phyloP scores from a whole-genome alignment of 129 eudicot genomes.

The Ambrosia artemisiifolia region DNA sequence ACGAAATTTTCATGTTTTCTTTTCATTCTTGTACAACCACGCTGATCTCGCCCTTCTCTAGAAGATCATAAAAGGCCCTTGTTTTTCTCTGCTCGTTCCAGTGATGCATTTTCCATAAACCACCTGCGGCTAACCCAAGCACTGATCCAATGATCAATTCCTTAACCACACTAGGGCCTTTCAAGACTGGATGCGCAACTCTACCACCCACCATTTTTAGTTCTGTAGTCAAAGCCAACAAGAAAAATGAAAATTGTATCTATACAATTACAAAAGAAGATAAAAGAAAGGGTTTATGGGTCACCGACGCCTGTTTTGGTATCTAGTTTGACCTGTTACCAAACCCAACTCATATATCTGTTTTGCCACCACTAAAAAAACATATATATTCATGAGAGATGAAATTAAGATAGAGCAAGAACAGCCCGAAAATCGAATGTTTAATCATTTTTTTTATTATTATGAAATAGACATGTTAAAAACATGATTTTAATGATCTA shows the following conservation, averaged over 20 bases:
- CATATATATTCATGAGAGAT: not conserved
- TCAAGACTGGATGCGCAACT: slow-evolving; percentile 42
- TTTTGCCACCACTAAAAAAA: not conserved
- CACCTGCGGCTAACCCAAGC: slow-evolving; percentile 42
- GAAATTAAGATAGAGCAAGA: not conserved
- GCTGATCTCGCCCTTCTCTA: slow-evolving; percentile 47
- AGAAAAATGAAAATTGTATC: slow-evolving; percentile 1
- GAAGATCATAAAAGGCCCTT: slow-evolving; percentile 36
- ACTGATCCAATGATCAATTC: slow-evolving; percentile 39
- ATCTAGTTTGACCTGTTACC: not conserved
- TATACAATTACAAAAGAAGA: not conserved
- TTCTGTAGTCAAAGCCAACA: slow-evolving; percentile 13
- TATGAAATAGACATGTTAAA: not conserved
- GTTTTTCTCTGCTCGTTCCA: slow-evolving; percentile 48
- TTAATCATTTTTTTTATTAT: not conserved
- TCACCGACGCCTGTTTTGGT: not conserved
- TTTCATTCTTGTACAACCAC: slow-evolving; percentile 37
- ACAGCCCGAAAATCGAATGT: not conserved
- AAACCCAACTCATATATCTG: not conserved
- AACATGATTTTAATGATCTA: not conserved
- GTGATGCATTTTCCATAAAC: slow-evolving; percentile 47
- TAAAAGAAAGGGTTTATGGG: not conserved
- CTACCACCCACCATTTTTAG: slow-evolving; percentile 39
- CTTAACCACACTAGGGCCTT: slow-evolving; percentile 47
- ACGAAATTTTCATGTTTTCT: slow-evolving; percentile 1